Evolutionary conservation across 306 rosid genomes (phyloP), one percentile per base, ranked within the genome.

Genomic region (Herpetospermum pedunculosum): DNA sequence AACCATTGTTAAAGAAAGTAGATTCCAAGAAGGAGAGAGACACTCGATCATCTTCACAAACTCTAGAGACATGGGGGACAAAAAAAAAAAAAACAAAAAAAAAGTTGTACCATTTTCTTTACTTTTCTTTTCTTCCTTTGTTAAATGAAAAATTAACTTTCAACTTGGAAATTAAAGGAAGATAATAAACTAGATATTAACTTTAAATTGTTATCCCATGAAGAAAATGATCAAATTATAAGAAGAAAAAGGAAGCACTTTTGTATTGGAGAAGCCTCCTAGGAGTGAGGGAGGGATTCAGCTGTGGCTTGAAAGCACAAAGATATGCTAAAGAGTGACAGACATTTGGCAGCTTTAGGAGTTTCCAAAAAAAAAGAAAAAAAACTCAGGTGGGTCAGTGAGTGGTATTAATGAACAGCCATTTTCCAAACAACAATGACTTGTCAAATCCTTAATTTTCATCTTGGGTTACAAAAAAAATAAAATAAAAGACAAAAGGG

Each of bases 211-310:
- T 48, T 30, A 49, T 30, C 1, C 63, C 50, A 83, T 77, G 62
- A 80, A 80, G 78, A 85, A 83, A 85, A 74, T 75, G 37, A 23
- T 43, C 4, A 41, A 25, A 46, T 13, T 4, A 13, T 4, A 25
- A 19, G 15, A 26, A 1, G 7, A 19, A 64, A 57, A 67, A 40
- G 72, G 23, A 46, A 85, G 68, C 72, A 82, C 95, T 91, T 91
- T 88, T 89, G 88, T 89, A 85, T 74, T 74, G 83, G 73, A 77
- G 86, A 89, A 89, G 96, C 86, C 86, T 83, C 88, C 92, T 89
- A 83, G 88, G 89, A 87, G 86, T 85, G 84, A 81, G 90, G 91
- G 84, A 81, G 90, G 91, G 81, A 84, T 82, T 81, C 40, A 69
- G 19, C 25, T 85, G 81, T 80, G 77, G 74, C 75, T 79, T 83